Conservation (phyloP, 208 protist genomes). For the Borovskyia barvae region DNA sequence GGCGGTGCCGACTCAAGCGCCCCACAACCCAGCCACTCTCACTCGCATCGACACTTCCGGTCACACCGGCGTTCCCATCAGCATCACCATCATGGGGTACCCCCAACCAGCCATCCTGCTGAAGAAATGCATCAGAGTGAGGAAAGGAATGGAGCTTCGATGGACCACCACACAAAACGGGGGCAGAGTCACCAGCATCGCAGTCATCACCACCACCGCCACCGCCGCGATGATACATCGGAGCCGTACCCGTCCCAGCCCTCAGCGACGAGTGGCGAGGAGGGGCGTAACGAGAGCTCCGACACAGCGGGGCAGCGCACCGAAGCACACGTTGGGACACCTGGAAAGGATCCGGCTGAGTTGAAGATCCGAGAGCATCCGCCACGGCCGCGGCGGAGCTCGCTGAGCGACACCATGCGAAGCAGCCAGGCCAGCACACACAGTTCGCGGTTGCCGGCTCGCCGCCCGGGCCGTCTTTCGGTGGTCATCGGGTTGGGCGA, state of each 20-base stretch:
- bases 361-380: neutral
- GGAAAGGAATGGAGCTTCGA: neutral
- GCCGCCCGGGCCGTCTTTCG: slow-evolving; percentile 5
- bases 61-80: no score
- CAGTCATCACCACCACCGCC: slow-evolving; percentile 11
- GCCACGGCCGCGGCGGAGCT: neutral
- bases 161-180: neutral
- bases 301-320: no score
- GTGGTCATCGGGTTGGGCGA: no score
- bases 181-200: slow-evolving; percentile 11
- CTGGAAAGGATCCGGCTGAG: neutral
- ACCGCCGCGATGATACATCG: neutral
- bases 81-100: no score
- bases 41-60: no score
- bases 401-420: neutral
- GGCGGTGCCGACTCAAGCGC: no score
- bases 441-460: slow-evolving; percentile 16
- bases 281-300: neutral
- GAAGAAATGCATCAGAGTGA: neutral
- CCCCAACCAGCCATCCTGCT: no score
- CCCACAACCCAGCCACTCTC: no score
- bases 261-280: neutral
- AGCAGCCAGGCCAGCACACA: slow-evolving; percentile 17
- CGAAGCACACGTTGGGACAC: no score
- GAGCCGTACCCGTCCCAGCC: neutral